Base-by-base conservation (phyloP, 2,329 filamentous ascomycete species). In the Trichoderma citrinoviride region DNA sequence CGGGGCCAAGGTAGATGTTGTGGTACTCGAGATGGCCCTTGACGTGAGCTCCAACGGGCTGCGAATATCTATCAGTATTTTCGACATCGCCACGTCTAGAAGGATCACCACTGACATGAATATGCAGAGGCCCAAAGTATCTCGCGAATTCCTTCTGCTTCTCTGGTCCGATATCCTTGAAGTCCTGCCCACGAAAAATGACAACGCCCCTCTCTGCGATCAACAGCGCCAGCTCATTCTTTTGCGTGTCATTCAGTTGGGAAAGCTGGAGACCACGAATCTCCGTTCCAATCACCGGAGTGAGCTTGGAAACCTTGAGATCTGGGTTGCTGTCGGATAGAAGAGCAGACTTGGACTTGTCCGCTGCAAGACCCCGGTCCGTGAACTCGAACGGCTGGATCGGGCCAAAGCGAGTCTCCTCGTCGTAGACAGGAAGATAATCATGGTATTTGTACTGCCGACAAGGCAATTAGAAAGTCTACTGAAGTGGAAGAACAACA, bases 171-270 rank as follows among this genome's bases (percentile, higher is more conserved):
- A 63, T 55, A 8, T 63, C 61, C 37, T 63, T 56, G 72, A 83
- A 73, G 69, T 82, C 78, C 66, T 83, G 82, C 60, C 77, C 74
- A 15, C 79, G 77, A 66, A 82, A 82, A 68, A 83, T 82, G 23
- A 82, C 79, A 0, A 82, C 80, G 0, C 80, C 81, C 1, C 81
- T 75, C 67, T 82, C 78, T 14, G 75, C 76, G 3, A 81, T 78
- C 3, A 83, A 73, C 0, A 81, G 71, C 0, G 82, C 82, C 3
- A 85, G 75, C 64, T 84, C 82, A 67, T 85, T 81, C 3, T 83
- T 76, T 27, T 83, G 82, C 12, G 76, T 69, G 3, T 75, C 73
- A 2, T 70, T 78, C 7, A 85, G 71, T 21, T 78, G 77, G 0
- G 79, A 81, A 2, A 83, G 73, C 64, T 84, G 81, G 3, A 81